These are phyloP conservation scores for Tuber brumale DNA, from an alignment of 495 filamentous ascomycete species.

Conservation along the genomic window DNA sequence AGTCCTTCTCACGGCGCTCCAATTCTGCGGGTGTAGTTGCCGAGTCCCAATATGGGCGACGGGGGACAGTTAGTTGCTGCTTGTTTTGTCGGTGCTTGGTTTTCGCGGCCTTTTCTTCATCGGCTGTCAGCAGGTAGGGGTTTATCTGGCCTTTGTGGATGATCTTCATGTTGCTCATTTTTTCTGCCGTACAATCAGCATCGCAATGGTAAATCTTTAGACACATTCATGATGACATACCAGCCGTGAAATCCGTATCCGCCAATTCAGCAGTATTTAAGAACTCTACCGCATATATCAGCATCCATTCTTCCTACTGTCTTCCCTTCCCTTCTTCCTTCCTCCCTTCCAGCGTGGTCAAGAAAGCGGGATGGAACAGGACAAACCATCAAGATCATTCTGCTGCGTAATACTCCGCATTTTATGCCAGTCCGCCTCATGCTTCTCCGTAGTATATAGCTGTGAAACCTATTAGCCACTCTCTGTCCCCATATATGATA, in stretches of 20 bases:
- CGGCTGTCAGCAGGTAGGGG: constrained; percentile 80
- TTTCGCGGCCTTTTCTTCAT: constrained; percentile 71
- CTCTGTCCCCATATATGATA: constrained; percentile 42
- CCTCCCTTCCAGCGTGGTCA: constrained; percentile 16
- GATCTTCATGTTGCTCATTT: constrained; percentile 97
- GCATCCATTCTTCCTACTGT: neutral
- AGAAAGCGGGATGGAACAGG: constrained; percentile 13
- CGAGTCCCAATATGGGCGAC: constrained; percentile 81
- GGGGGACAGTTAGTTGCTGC: constrained; percentile 73
- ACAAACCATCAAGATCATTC: constrained; percentile 73
- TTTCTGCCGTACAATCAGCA: constrained; percentile 52
- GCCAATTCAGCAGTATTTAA: constrained; percentile 85
- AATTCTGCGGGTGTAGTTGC: constrained; percentile 74
- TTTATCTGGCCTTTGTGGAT: constrained; percentile 94
- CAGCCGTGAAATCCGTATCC: constrained; percentile 92
- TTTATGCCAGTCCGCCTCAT: constrained; percentile 81
- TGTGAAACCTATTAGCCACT: constrained; percentile 11
- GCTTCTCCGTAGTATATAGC: constrained; percentile 47
- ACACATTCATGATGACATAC: constrained; percentile 6
- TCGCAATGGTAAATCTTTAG: neutral
- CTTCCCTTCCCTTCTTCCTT: neutral
- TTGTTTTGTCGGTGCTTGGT: constrained; percentile 77
- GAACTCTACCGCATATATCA: constrained; percentile 50
- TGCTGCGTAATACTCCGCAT: constrained; percentile 99
- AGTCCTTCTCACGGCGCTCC: constrained; percentile 69